These are phyloP conservation scores for Acephala macrosclerotiorum DNA, from an alignment of 2,329 filamentous ascomycete species.

Conservation along the genomic window DNA sequence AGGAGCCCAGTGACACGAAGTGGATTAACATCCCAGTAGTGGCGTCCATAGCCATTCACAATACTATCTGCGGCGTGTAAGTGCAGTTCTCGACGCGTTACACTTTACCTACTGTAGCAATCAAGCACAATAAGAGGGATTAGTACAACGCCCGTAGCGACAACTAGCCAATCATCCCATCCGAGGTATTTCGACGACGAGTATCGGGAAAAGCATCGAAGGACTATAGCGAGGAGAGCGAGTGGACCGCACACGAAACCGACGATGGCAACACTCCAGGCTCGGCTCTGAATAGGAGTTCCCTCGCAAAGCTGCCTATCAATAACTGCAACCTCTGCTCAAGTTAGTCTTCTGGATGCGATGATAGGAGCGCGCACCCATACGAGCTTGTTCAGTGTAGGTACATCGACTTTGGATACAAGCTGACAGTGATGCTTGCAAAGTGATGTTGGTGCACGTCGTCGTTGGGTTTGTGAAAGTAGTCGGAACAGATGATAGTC, in stretches of 20 bases:
- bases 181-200: slow-evolving; percentile 17
- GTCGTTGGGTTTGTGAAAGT: slow-evolving; percentile 13
- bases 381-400: slow-evolving; percentile 23
- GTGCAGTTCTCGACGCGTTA: background rate
- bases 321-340: slow-evolving; percentile 15
- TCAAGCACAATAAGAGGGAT: slow-evolving; percentile 20
- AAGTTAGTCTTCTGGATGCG: slow-evolving; percentile 3
- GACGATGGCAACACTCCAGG: slow-evolving; percentile 14
- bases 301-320: slow-evolving; percentile 26
- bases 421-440: slow-evolving; percentile 18
- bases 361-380: background rate
- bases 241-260: slow-evolving; percentile 19
- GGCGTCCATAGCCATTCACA: slow-evolving; percentile 27
- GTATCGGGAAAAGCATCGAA: slow-evolving; percentile 32
- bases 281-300: slow-evolving; percentile 21
- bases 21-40: slow-evolving; percentile 31
- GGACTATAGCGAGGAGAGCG: slow-evolving; percentile 24
- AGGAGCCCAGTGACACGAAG: slow-evolving; percentile 4
- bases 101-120: slow-evolving; percentile 23
- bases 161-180: slow-evolving; percentile 28
- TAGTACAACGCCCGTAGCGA: slow-evolving; percentile 16
- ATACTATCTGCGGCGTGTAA: slow-evolving; percentile 12
- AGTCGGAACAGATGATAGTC: background rate
- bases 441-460: slow-evolving; percentile 25
- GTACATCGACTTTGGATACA: slow-evolving; percentile 25